Percentiles rank a stretch among this genome's conserved stretches.
phyloP scores from a whole-genome alignment of 2,329 filamentous ascomycete species.

The Colletotrichum tofieldiae region DNA sequence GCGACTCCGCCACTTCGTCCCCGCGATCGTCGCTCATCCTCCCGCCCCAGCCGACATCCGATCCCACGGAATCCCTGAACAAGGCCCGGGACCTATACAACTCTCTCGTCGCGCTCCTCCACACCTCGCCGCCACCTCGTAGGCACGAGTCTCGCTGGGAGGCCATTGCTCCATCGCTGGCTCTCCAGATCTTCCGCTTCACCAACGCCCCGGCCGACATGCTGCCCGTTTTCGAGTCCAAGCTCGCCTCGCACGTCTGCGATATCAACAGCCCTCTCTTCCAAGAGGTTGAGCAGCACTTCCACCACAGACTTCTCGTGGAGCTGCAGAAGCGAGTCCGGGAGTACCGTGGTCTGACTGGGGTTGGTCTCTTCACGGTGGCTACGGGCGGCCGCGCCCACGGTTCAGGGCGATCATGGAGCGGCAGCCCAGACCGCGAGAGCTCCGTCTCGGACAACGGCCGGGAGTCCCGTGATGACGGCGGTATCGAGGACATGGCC shows the following conservation, averaged over 20 bases:
- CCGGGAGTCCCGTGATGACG: constrained; percentile 66
- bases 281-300: constrained; percentile 64
- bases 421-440: constrained; percentile 50
- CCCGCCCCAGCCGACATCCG: constrained; percentile 55
- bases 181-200: constrained; percentile 72
- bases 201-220: constrained; percentile 66
- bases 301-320: constrained; percentile 64
- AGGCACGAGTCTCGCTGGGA: constrained; percentile 66
- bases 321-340: constrained; percentile 66
- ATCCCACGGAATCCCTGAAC: constrained; percentile 57
- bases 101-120: constrained; percentile 69
- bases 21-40: constrained; percentile 64
- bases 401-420: constrained; percentile 54
- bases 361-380: constrained; percentile 68
- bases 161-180: constrained; percentile 67
- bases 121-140: constrained; percentile 62
- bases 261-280: constrained; percentile 62
- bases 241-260: constrained; percentile 62
- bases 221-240: constrained; percentile 65
- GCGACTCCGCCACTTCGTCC: constrained; percentile 66
- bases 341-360: constrained; percentile 68
- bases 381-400: constrained; percentile 68
- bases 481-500: constrained; percentile 77
- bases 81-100: constrained; percentile 66
- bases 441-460: constrained; percentile 49